Conservation (phyloP, 2,329 filamentous ascomycete species). For the Aspergillus sp. region DNA sequence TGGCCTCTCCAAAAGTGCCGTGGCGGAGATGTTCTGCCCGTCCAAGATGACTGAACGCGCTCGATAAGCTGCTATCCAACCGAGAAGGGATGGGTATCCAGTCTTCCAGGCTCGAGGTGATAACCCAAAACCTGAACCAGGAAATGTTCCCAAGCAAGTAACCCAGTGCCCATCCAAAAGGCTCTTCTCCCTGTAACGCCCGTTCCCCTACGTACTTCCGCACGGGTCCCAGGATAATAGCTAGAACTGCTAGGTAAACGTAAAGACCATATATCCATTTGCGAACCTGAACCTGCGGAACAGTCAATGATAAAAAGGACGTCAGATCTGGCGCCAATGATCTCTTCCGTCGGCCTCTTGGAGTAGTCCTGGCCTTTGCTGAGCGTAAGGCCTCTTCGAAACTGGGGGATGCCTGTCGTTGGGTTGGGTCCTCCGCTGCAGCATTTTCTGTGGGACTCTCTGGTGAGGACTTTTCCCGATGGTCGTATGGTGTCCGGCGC, state of each 20-base stretch:
- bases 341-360: slow-evolving; percentile 65
- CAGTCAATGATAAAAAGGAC: slow-evolving; percentile 77
- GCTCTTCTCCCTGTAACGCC: slow-evolving; percentile 72
- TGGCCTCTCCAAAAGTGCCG: slow-evolving; percentile 69
- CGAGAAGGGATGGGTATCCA: slow-evolving; percentile 72
- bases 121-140: slow-evolving; percentile 69
- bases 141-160: slow-evolving; percentile 82
- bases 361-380: slow-evolving; percentile 47
- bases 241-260: slow-evolving; percentile 67
- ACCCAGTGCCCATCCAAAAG: slow-evolving; percentile 86
- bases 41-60: slow-evolving; percentile 51
- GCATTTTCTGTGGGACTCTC: slow-evolving; percentile 25
- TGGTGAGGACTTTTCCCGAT: slow-evolving; percentile 14
- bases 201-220: slow-evolving; percentile 65
- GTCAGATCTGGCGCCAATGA: slow-evolving; percentile 64
- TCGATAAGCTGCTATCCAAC: slow-evolving; percentile 29
- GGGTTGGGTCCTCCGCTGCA: slow-evolving; percentile 22
- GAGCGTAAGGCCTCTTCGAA: slow-evolving; percentile 32
- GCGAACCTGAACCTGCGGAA: slow-evolving; percentile 69
- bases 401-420: slow-evolving; percentile 56
- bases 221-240: slow-evolving; percentile 69
- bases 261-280: slow-evolving; percentile 84
- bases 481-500: slow-evolving; percentile 30
- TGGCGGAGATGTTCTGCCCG: slow-evolving; percentile 67
- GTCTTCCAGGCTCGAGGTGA: slow-evolving; percentile 65